Evolutionary conservation across 2,329 filamentous ascomycete genomes (phyloP).

Genomic region (Aspergillus sp.): DNA sequence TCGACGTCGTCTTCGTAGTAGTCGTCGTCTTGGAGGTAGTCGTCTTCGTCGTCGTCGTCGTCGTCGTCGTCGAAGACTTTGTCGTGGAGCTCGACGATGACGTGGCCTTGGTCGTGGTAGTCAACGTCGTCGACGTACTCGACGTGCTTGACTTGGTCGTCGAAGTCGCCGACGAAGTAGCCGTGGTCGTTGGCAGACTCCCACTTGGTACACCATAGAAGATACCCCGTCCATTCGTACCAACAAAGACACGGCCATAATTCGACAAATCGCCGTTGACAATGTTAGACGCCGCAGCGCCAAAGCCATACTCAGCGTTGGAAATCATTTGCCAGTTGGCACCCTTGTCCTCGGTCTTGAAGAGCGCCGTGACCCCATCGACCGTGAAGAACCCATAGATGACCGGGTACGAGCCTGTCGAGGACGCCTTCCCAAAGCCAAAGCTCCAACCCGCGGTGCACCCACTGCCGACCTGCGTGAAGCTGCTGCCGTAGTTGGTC

Average conservation of each 20-base stretch:
- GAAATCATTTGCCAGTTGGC: conserved; percentile 27
- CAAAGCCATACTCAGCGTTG: conserved; percentile 26
- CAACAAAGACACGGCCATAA: conserved; percentile 31
- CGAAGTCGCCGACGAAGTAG: conserved; percentile 12
- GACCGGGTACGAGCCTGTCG: conserved; percentile 17
- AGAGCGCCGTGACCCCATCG: conserved; percentile 21
- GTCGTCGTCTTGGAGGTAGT: neutral
- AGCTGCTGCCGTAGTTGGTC: conserved; percentile 51
- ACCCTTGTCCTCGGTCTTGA: conserved; percentile 26
- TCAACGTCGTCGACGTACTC: neutral
- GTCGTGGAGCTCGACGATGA: neutral
- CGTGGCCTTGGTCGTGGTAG: neutral
- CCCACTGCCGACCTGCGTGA: conserved; percentile 35
- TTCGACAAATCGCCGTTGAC: conserved; percentile 26
- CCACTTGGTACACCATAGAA: conserved; percentile 29
- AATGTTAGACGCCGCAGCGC: conserved; percentile 23
- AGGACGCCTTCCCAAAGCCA: conserved; percentile 23
- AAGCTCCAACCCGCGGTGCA: conserved; percentile 19
- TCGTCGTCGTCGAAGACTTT: neutral
- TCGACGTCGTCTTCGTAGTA: neutral
- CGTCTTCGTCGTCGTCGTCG: neutral
- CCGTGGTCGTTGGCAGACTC: conserved; percentile 20
- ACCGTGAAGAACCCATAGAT: conserved; percentile 29
- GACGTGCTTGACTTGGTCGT: neutral
- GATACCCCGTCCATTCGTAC: conserved; percentile 34